phyloP scores from a whole-genome alignment of 257 asterid genomes.

The Apocynum venetum region DNA sequence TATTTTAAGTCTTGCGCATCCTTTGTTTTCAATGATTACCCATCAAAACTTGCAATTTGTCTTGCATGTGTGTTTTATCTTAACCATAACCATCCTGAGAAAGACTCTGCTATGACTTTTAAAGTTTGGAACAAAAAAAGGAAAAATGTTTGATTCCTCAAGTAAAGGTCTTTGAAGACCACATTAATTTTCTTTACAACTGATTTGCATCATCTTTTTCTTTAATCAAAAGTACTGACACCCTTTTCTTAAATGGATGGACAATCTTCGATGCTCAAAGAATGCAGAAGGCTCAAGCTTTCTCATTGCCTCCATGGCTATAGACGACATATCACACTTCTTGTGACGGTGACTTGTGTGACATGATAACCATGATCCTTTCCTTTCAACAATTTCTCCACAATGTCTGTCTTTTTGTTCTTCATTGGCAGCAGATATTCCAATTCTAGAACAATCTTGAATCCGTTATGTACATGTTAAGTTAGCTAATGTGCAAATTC shows the following conservation, averaged over 20 bases:
- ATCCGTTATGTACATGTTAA: not conserved
- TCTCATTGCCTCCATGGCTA: constrained; percentile 1
- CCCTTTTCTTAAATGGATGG: constrained; percentile 5
- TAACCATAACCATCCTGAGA: not conserved
- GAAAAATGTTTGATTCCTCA: not conserved
- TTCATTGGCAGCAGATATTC: not conserved
- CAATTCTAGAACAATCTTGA: not conserved
- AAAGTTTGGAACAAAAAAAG: constrained; percentile 7
- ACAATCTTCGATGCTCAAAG: constrained; percentile 3
- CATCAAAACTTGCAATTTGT: not conserved
- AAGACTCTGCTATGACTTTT: constrained; percentile 1
- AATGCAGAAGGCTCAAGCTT: not conserved
- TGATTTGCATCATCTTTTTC: not conserved
- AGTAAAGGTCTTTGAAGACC: not conserved
- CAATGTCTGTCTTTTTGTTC: not conserved
- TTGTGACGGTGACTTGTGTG: not conserved
- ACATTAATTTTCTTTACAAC: not conserved
- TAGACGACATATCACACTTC: not conserved
- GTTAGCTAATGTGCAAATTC: not conserved
- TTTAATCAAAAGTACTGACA: not conserved
- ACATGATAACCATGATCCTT: not conserved
- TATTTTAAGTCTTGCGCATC: not conserved
- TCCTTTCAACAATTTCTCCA: not conserved
- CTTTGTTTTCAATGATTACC: constrained; percentile 2
- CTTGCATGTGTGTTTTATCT: not conserved